phyloP scores from a whole-genome alignment of 2,329 filamentous ascomycete species.

The Diatrype stigma region DNA sequence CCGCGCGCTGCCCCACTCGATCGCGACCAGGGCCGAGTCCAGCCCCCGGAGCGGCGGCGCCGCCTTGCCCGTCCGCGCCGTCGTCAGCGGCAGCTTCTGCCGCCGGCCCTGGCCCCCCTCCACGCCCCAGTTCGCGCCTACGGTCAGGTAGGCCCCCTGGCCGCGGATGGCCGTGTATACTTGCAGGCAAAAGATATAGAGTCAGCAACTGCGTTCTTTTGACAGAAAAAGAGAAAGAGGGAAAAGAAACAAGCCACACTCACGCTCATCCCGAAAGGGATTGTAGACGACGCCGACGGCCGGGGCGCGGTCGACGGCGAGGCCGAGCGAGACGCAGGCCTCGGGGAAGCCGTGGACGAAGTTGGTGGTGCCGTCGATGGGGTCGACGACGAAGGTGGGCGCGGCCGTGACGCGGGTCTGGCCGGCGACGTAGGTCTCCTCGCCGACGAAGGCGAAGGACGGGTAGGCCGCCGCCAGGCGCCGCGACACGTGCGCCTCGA shows the following conservation, averaged over 20 bases:
- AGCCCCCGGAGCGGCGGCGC: slow-evolving; percentile 57
- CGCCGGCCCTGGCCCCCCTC: slow-evolving; percentile 32
- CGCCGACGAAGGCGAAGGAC: slow-evolving; percentile 62
- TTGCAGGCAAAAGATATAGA: too few species aligned
- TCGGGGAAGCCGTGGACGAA: slow-evolving; percentile 73
- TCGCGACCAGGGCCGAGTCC: slow-evolving; percentile 59
- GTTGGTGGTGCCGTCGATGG: slow-evolving; percentile 79
- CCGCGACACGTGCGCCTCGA: slow-evolving; percentile 57
- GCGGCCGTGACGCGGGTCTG: slow-evolving; percentile 51
- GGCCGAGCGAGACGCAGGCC: slow-evolving; percentile 72
- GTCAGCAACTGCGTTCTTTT: too few species aligned
- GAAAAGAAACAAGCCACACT: too few species aligned
- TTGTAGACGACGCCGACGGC: slow-evolving; percentile 76
- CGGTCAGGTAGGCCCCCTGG: slow-evolving; percentile 58
- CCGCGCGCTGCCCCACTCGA: slow-evolving; percentile 71
- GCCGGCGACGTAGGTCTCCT: slow-evolving; percentile 72
- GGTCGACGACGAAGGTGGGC: slow-evolving; percentile 78
- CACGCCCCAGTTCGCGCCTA: slow-evolving; percentile 36
- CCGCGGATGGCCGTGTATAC: slow-evolving; percentile 64
- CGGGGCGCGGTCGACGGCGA: slow-evolving; percentile 59
- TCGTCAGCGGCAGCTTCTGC: slow-evolving; percentile 40
- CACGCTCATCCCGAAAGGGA: slow-evolving; percentile 56
- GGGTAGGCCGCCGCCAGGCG: slow-evolving; percentile 52
- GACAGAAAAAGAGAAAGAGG: too few species aligned
- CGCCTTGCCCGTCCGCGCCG: slow-evolving; percentile 17